These are phyloP conservation scores for Rhododendron griersonianum DNA, from an alignment of 148 eudicot genomes.

Conservation along the genomic window DNA sequence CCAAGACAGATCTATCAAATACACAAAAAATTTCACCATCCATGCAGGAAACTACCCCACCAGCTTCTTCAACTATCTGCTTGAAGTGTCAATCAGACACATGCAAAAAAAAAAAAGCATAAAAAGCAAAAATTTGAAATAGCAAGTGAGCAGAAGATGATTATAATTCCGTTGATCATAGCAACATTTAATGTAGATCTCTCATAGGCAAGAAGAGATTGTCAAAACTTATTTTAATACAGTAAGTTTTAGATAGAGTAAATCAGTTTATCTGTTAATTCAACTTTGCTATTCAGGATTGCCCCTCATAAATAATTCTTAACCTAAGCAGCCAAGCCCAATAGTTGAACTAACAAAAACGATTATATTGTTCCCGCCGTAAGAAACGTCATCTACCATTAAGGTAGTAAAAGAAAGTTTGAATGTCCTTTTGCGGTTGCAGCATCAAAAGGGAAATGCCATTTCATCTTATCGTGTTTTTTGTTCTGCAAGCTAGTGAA, in stretches of 20 bases:
- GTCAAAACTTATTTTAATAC: background rate
- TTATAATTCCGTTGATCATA: background rate
- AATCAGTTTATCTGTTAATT: background rate
- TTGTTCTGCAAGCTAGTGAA: background rate
- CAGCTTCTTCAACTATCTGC: slow-evolving; percentile 99
- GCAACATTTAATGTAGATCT: background rate
- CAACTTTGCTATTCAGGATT: background rate
- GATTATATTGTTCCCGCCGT: background rate
- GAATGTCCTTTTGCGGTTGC: background rate
- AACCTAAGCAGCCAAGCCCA: background rate
- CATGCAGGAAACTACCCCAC: slow-evolving; percentile 88
- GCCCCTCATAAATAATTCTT: background rate
- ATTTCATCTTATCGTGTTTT: background rate
- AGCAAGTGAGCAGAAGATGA: background rate
- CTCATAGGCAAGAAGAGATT: background rate
- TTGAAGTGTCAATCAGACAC: slow-evolving; percentile 7
- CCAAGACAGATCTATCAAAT: slow-evolving; percentile 90
- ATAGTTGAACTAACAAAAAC: background rate
- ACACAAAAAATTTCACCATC: slow-evolving; percentile 85
- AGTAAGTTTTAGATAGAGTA: background rate
- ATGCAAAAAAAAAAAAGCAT: background rate
- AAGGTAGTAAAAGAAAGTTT: background rate
- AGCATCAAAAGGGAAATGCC: background rate
- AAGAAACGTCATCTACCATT: background rate
- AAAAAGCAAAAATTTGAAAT: background rate